Percentiles rank a stretch among this genome's conserved stretches.
Evolutionary conservation across 2,329 filamentous ascomycete species (phyloP).

Genomic region (Fusarium sp.): DNA sequence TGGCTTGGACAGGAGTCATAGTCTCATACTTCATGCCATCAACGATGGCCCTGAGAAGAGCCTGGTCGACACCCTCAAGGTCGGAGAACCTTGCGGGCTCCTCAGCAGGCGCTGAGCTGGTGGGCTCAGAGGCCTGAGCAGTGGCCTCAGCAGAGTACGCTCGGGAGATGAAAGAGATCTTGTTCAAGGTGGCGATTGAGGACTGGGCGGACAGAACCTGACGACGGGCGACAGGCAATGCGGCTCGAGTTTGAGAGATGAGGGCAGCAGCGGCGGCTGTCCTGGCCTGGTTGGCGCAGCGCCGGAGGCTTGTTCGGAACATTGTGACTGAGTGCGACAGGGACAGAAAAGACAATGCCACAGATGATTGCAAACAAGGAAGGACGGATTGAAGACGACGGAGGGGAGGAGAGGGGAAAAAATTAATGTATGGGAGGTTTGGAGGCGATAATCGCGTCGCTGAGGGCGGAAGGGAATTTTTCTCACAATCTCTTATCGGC

Average conservation of each 20-base stretch:
- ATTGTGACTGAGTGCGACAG: slow-evolving; percentile 35
- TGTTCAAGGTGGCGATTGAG: slow-evolving; percentile 33
- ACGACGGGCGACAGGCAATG: slow-evolving; percentile 42
- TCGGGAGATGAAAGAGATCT: slow-evolving; percentile 44
- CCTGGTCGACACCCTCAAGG: slow-evolving; percentile 68
- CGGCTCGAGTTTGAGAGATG: slow-evolving; percentile 45
- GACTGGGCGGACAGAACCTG: slow-evolving; percentile 35
- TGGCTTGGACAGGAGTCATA: slow-evolving; percentile 93
- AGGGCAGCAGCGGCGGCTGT: slow-evolving; percentile 46
- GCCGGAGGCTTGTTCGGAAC: slow-evolving; percentile 55
- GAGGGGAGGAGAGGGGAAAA: slow-evolving; percentile 14
- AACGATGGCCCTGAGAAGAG: slow-evolving; percentile 76
- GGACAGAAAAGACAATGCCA: slow-evolving; percentile 16
- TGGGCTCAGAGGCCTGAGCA: slow-evolving; percentile 39
- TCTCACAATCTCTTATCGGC: slow-evolving; percentile 3
- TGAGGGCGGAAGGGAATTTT: slow-evolving; percentile 11
- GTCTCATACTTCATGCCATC: slow-evolving; percentile 78
- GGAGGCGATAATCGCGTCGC: slow-evolving; percentile 32
- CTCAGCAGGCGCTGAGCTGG: slow-evolving; percentile 29
- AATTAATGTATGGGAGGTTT: slow-evolving; percentile 24
- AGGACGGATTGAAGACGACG: slow-evolving; percentile 11
- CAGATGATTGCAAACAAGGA: slow-evolving; percentile 13
- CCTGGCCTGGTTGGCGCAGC: slow-evolving; percentile 54
- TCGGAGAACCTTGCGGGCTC: slow-evolving; percentile 58
- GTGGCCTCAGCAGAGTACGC: slow-evolving; percentile 56